These are phyloP conservation scores for Cymbidium sinense DNA, from an alignment of 106 monocot species.

Conservation along the genomic window DNA sequence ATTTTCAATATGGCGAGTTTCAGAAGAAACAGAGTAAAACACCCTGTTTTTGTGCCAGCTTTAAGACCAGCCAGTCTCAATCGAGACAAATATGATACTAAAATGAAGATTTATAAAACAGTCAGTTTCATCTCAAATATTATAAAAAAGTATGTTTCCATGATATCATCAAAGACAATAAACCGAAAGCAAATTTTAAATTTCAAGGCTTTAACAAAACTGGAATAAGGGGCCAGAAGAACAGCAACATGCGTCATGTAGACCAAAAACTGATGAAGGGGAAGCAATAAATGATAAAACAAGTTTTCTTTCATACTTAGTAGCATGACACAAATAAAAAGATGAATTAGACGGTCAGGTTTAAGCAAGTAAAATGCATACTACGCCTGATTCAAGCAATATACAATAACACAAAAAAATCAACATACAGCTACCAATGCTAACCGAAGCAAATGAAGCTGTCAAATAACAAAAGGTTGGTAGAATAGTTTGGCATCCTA, in stretches of 20 bases:
- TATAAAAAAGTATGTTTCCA: not conserved
- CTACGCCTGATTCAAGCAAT: not conserved
- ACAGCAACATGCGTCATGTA: not conserved
- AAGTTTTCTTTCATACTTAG: not conserved
- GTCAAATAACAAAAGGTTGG: not conserved
- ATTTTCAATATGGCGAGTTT: too few species aligned
- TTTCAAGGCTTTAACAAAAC: not conserved
- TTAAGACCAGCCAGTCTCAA: too few species aligned
- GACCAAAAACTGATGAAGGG: not conserved
- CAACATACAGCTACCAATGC: not conserved
- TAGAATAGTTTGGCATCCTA: slow-evolving; percentile 14
- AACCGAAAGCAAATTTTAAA: not conserved
- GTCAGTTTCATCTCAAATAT: not conserved
- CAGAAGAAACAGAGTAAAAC: not conserved
- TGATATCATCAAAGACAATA: not conserved
- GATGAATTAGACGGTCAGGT: not conserved
- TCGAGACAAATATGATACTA: too few species aligned
- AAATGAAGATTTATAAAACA: too few species aligned
- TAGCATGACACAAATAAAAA: not conserved
- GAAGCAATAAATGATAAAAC: not conserved
- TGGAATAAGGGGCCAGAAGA: not conserved
- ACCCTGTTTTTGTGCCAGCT: not conserved
- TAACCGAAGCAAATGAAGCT: not conserved
- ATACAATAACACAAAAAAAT: not conserved
- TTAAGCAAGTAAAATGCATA: not conserved